Evolutionary conservation across 139 green algal genomes (phyloP), one percentile per base, ranked within the genome.

Genomic region (Ettlia oleoabundans): DNA sequence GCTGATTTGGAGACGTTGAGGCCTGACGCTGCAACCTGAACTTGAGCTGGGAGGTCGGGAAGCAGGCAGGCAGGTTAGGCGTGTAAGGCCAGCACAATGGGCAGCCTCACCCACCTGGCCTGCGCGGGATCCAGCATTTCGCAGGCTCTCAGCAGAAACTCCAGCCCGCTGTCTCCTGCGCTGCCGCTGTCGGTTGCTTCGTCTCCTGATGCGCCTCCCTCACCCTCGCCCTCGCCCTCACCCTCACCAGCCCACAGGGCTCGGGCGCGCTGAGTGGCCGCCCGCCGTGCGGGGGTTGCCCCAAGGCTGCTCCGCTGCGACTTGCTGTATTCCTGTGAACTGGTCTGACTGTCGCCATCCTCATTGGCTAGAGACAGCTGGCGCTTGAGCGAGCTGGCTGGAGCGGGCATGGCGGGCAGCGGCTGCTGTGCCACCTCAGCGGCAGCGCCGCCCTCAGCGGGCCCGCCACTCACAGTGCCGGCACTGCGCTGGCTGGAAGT

Each of bases 71-170:
- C n/a, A n/a, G n/a, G 47, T 58, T 10, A 58, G 47, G 47, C 47
- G 47, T 58, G 47, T 15, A 58, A 58, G 15, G 15, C 18, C 42
- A 13, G 70, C 40, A 32, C 37, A 28, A 38, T 30, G 40, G 38
- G 35, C 8, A 5, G 37, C 22, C 67, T 26, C 55, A 22, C 24
- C 40, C 55, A 6, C 67, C 55, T 8, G 13, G 19, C 8, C 9
- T 77, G 69, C 28, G 8, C 26, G 32, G 78, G 78, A 41, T 84
- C 78, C 47, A 84, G 37, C 66, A 78, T 65, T 52, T 84, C 78
- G 35, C 78, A 84, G 51, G 67, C 66, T 0, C 37, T 35, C 26
- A 84, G 78, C 35, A 84, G 78, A 26, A 84, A 78, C 15, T 84
- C 63, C 66, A 84, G 66, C 22, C 78, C 78, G n/a, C 15, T 28